Evolutionary conservation across 1,284 basidiomycete species (phyloP).

Genomic region (Peniophora sp.): DNA sequence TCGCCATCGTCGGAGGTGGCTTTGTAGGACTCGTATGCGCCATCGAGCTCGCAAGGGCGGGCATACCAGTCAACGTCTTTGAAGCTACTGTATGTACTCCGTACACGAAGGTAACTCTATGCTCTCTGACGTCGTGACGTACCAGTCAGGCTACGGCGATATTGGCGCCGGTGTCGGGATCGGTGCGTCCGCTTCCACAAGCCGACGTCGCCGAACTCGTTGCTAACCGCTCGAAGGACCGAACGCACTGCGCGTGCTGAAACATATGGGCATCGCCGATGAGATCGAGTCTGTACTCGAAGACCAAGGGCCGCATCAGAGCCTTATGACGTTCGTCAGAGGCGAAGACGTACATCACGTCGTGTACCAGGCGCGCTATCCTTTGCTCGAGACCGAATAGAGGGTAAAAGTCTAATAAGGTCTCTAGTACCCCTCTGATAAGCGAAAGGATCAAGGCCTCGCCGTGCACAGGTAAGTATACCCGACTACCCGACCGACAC

Average conservation of each 20-base stretch:
- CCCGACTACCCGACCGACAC: background rate
- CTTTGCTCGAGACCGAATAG: background rate
- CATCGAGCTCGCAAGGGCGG: constrained; percentile 11
- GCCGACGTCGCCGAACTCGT: constrained; percentile 1
- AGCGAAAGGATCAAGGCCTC: constrained; percentile 22
- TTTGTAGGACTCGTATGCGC: constrained; percentile 13
- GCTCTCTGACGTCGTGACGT: background rate
- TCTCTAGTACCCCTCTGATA: constrained; percentile 25
- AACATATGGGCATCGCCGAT: constrained; percentile 33
- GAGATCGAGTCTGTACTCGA: constrained; percentile 29
- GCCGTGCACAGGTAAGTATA: constrained; percentile 15
- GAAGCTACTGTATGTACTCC: constrained; percentile 12
- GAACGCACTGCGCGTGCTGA: constrained; percentile 37
- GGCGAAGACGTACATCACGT: constrained; percentile 7
- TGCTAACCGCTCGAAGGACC: constrained; percentile 26
- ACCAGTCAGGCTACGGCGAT: constrained; percentile 37
- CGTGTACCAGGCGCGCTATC: background rate
- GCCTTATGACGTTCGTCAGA: constrained; percentile 33
- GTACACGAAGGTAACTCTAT: too few relatives aligned
- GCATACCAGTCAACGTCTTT: constrained; percentile 12
- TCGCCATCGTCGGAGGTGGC: constrained; percentile 15
- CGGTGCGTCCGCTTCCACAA: constrained; percentile 23
- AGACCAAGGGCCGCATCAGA: constrained; percentile 20
- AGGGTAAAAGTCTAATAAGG: constrained; percentile 15
- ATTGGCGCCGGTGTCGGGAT: constrained; percentile 45